Evolutionary conservation across 495 filamentous ascomycete species (phyloP), one percentile per base, ranked within the genome.

Genomic region (Aspergillus bridgeri): DNA sequence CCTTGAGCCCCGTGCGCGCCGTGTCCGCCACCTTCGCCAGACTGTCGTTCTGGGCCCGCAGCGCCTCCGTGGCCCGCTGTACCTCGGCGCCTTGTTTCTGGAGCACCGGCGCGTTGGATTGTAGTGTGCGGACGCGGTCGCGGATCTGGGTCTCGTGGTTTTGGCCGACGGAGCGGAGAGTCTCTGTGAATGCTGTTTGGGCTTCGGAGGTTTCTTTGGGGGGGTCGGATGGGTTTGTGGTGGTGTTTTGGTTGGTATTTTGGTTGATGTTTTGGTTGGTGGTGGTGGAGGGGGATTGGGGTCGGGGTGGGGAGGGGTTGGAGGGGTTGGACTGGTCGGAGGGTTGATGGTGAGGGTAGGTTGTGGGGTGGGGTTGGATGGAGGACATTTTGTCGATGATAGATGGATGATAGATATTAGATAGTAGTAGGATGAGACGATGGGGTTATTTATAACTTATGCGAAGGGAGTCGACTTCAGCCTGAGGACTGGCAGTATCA

Each of bases 1-100:
- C 91, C 77, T 96, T 96, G 48, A 98, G 72, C 67, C 84, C 85
- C 45, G 83, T 80, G 51, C 85, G 79, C 48, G 87, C 86, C 63
- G 84, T 79, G 60, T 86, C 83, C 15, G 85, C 87, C 42, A 93
- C 67, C 63, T 82, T 86, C 63, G 80, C 78, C 71, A 88, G 83
- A 72, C 85, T 80, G 52, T 85, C 85, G 59, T 85, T 92, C 69
- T 93, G 88, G 58, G 79, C 84, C 18, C 80, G 76, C 61, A 98
- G 74, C n/a, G 69, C 79, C 11, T 76, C 81, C 8, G 89, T 89
- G 27, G 84, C 79, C 63, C 79, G 83, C 42, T 69, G 70, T 13
- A 98, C 68, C 42, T 90, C 85, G 18, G 76, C 77, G 68, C 94
- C 85, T 68, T 97, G 94, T 59, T 80, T 82, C 20, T 81, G 70